phyloP scores from a whole-genome alignment of 2,329 filamentous ascomycete species.

The Fusarium luffae region DNA sequence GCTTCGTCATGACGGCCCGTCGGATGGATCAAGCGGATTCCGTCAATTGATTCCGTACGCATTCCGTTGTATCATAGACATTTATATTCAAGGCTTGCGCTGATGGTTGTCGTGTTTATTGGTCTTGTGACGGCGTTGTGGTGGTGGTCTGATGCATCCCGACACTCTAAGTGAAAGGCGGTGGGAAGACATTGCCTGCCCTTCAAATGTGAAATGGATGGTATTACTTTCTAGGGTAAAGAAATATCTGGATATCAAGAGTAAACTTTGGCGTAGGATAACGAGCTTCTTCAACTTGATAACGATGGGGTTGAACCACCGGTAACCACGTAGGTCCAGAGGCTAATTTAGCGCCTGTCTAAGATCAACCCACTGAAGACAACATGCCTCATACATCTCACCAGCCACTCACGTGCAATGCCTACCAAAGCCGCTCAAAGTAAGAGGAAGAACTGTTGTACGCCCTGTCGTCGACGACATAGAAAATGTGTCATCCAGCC shows the following conservation, averaged over 20 bases:
- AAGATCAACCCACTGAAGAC: background rate
- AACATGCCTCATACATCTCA: background rate
- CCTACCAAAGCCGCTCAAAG: background rate
- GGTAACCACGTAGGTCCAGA: background rate
- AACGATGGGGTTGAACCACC: background rate
- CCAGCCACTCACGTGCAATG: background rate
- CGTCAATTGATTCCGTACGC: background rate
- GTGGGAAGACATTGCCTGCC: background rate
- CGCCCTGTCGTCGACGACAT: background rate
- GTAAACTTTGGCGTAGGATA: background rate
- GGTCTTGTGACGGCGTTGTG: background rate
- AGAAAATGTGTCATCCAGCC: slow-evolving; percentile 3
- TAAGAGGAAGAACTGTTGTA: slow-evolving; percentile 5
- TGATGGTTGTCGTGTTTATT: background rate
- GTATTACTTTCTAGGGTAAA: rapidly evolving
- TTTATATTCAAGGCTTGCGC: background rate
- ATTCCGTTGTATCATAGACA: background rate
- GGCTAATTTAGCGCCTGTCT: background rate
- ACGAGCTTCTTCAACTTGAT: background rate
- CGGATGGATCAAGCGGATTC: background rate
- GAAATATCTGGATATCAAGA: background rate
- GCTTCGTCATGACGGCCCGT: background rate
- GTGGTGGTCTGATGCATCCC: background rate
- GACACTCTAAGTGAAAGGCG: background rate
- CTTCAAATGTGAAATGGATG: background rate